Evolutionary conservation across 179 eudicot genomes (phyloP), one percentile per base, ranked within the genome.

Genomic region (Beta corolliflora): DNA sequence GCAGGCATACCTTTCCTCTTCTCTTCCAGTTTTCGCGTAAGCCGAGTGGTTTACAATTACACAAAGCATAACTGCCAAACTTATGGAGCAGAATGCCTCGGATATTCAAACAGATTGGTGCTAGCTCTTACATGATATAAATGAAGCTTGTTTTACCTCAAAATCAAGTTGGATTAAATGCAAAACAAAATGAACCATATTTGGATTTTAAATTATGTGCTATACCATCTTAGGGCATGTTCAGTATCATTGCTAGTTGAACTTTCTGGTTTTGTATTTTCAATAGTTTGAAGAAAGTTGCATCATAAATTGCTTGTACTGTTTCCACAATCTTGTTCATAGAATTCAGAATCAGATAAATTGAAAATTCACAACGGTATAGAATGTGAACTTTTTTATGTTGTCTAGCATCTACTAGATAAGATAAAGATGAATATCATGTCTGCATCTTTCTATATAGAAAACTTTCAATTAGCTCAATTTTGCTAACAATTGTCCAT

Each of bases 71-170:
- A 50, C 36, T 21, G 58, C 59, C 5, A 50, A 71, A 44, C 8
- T 48, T 11, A n/a, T 71, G 58, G 56, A 71, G 56, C 16, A 48
- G 18, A 48, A 71, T n/a, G 44, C 19, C 18, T 5, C 23, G 70
- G 9, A 66, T 14, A 18, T 70, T 44, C 25, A 18, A 16, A 12
- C 45, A 36, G 41, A 70, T 72, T 48, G 59, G 3, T 19, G 36
- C 19, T 69, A n/a, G 41, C 23, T 72, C 7, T 1, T 5, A 48
- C 9, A 48, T 75, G 31, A 5, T 16, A 44, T 59, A 0, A 31
- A 44, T 15, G 66, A 75, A n/a, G 68, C 50, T 56, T 59, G 78
- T 23, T 31, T 56, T 58, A 18, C 77, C 25, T 58, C n/a, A 29
- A 12, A 29, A 14, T 55, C 5, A 14, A 29, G 48, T 74, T 54